A percentile compares a stretch with the other conserved stretches of the same genome.
Conservation (phyloP, 768 basidiomycete genomes). For the Collybia sp. region DNA sequence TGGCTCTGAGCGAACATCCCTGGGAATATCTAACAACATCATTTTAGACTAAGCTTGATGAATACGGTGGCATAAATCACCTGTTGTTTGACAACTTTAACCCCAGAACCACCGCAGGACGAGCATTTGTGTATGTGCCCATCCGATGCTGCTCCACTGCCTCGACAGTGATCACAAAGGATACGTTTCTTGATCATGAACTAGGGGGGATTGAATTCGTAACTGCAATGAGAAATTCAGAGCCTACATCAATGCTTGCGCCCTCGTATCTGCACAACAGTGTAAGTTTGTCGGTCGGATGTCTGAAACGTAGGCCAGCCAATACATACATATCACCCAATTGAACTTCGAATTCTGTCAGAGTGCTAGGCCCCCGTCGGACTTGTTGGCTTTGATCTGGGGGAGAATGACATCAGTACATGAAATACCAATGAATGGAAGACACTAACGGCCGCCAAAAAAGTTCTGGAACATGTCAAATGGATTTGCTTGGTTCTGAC, state of each 20-base stretch:
- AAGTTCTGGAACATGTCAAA: conserved; percentile 94
- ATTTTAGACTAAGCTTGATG: neutral
- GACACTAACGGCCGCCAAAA: conserved; percentile 75
- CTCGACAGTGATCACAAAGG: conserved; percentile 96
- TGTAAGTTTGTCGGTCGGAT: conserved; percentile 4
- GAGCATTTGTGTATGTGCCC: conserved; percentile 84
- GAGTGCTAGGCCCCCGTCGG: conserved; percentile 69
- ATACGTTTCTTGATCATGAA: conserved; percentile 90
- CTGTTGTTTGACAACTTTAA: conserved; percentile 85
- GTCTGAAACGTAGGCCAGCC: neutral
- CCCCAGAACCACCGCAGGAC: conserved; percentile 79
- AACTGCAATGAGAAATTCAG: neutral
- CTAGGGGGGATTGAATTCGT: conserved; percentile 30
- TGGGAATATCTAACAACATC: conserved; percentile 65
- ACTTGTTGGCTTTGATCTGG: conserved; percentile 55
- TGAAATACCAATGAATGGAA: neutral
- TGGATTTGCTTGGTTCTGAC: conserved; percentile 79
- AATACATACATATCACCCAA: conserved; percentile 73
- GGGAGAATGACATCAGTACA: neutral
- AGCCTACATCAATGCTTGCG: conserved; percentile 73
- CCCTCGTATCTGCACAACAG: conserved; percentile 64
- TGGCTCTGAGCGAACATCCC: conserved; percentile 94
- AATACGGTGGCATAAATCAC: conserved; percentile 12
- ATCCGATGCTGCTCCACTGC: conserved; percentile 89
- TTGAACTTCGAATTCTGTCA: conserved; percentile 82